Base-by-base conservation (phyloP, 2,329 filamentous ascomycete genomes). In the Colletotrichum liaoningense region DNA sequence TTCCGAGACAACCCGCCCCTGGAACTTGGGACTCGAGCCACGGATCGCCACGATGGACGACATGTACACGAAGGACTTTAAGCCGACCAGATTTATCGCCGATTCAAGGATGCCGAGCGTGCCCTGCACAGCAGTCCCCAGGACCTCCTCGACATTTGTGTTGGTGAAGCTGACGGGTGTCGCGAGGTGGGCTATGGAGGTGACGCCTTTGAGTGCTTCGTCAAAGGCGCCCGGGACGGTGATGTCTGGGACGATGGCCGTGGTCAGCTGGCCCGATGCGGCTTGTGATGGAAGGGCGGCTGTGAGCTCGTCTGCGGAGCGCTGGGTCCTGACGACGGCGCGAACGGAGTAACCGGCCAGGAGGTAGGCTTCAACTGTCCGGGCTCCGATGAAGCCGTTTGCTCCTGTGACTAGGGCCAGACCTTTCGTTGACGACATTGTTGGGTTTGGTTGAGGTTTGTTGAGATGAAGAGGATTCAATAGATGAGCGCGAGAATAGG, bases 101-200 rank as follows among this genome's bases (percentile, higher is more conserved):
- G 86, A 82, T 1, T 81, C 78, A 1, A 88, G 79, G 4, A 85
- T 80, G 49, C 83, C 82, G 5, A 80, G 76, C 0, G 80, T 79
- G 6, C 82, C 83, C 0, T 76, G 73, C 6, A 86, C 77, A 0
- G 81, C 83, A 0, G 79, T 79, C 0, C 83, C 80, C 22, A 89
- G 85, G 9, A 87, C 83, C 0, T 80, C 75, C 14, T 86, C 79
- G 1, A 86, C 84, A 19, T 88, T 79, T 0, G 82, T 77, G 4
- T 79, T 79, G 59, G 85, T 84, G 0, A 78, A 80, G 1, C 85
- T 72, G 22, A 84, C 80, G 19, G 83, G 56, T 16, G 59, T 82
- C 0, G 87, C 87, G 11, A 86, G 80, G 72, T 88, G 87, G 19
- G 84, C 79, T 62, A 88, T 80, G 4, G 84, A 85, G 1, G 81